Evolutionary conservation across 306 rosid genomes (phyloP).

Genomic region (Medicago lupulina): DNA sequence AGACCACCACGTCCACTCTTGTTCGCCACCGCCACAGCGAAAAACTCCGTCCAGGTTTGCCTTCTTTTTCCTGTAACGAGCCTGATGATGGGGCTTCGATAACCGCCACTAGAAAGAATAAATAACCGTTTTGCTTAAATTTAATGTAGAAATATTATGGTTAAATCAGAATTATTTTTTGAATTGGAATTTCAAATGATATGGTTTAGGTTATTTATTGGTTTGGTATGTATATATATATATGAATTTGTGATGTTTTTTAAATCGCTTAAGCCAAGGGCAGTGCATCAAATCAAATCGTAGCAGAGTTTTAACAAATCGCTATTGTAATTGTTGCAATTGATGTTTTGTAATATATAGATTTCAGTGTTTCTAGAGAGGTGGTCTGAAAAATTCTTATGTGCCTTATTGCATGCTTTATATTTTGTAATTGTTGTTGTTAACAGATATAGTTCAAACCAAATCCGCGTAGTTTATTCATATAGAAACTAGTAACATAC

Average conservation of each 20-base stretch:
- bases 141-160: not conserved
- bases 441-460: no score
- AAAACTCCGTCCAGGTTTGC: not conserved
- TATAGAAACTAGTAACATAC: no score
- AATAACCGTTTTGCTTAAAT: not conserved
- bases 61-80: not conserved
- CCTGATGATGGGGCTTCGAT: not conserved
- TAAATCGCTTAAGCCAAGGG: no score
- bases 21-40: not conserved
- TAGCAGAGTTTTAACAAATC: not conserved
- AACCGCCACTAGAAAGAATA: not conserved
- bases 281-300: not conserved
- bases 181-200: not conserved
- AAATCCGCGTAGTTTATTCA: no score
- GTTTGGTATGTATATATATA: not conserved
- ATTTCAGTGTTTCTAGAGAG: not conserved
- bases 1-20: no score
- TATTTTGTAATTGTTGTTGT: not conserved
- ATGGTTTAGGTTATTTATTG: not conserved
- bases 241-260: not conserved
- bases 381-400: not conserved
- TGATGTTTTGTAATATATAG: not conserved
- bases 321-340: no score
- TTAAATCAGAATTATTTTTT: slow-evolving; percentile 2
- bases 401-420: not conserved